Base-by-base conservation (phyloP, 805 yeast species). In the Pichia membranifaciens region DNA sequence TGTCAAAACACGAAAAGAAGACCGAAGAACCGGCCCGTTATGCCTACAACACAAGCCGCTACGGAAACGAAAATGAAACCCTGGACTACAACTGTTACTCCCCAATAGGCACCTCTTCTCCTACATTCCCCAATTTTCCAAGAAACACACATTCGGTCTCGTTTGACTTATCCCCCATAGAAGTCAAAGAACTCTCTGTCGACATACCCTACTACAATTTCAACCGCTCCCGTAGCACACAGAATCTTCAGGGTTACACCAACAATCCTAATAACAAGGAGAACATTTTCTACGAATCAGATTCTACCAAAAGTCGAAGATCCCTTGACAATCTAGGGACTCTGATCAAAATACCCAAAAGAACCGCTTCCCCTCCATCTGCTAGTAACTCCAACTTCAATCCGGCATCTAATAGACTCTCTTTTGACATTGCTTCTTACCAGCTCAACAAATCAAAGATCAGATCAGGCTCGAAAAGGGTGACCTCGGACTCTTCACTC, bases 401-500 rank as follows among this genome's bases (percentile, higher is more conserved):
- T 20, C 12, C 15, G 18, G 25, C 21, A 21, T n/a, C 22, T 22
- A 31, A 43, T 23, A 20, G 48, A 35, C 39, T 40, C n/a, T 45
- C 44, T 35, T 34, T 45, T 23, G 44, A 45, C 29, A 7, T 45
- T 25, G 22, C 34, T 1, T 15, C 20, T 5, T 40, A 28, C n/a
- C 43, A 41, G 23, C 38, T 33, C 15, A 33, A 33, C 36, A 33
- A 33, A 12, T 42, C 39, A 4, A 38, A 22, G 36, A 5, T 20
- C 10, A 37, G 22, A 15, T 21, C 41, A 10, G 8, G 16, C 16
- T 41, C 36, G 21, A 45, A 41, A 15, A 33, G 51, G 21, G n/a
- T 39, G 17, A 12, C 20, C n/a, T 48, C 51, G 5, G 51, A 48
- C 32, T 43, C 47, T 10, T 43, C 47, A 35, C 3, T 47, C 15